Base-by-base conservation (phyloP, 331 rosid species). In the Stylosanthes scabra region DNA sequence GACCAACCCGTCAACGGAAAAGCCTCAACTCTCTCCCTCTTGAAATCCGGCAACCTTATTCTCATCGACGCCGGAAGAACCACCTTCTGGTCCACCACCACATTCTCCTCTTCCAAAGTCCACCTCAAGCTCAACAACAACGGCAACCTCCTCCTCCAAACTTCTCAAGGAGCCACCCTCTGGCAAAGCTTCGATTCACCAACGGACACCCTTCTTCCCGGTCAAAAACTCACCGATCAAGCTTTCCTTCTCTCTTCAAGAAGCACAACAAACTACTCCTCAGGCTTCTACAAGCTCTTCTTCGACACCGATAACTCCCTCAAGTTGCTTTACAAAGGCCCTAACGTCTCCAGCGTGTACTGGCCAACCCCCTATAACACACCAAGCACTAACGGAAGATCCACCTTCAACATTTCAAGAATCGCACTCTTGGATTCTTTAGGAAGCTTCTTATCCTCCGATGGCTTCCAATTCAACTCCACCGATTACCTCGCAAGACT, bases 161-260 rank as follows among this genome's bases (percentile, higher is more conserved):
- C 57, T 27, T 54, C 12, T 1, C 49, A 29, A 27, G 27, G 12
- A 11, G 27, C 13, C 10, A 25, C 74, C 72, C 42, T 83, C 41
- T 86, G 89, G 89, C 83, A 80, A 63, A 86, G 87, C 74, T 86
- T 83, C 54, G 82, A 77, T 20, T 80, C 70, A 16, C 89, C 89
- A 0, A 80, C 87, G 0, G 89, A 83, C 34, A 83, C 85, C 7
- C 80, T 86, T 62, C 82, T 86, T 5, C 66, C 80, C 0, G 74
- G 62, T 11, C 89, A 83, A 67, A 3, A 50, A 42, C 37, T 86
- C 1, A 86, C 80, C 0, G 79, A 68, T 34, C 12, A 29, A 50
- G 46, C 66, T 7, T 78, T 52, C 61, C 80, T 81, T 0, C 8
- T 85, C 34, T 83, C 92, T 2, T 78, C 81, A 0, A 75, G 72